Evolutionary conservation across 2,329 filamentous ascomycete species (phyloP).

Genomic region (Massarina eburnea): DNA sequence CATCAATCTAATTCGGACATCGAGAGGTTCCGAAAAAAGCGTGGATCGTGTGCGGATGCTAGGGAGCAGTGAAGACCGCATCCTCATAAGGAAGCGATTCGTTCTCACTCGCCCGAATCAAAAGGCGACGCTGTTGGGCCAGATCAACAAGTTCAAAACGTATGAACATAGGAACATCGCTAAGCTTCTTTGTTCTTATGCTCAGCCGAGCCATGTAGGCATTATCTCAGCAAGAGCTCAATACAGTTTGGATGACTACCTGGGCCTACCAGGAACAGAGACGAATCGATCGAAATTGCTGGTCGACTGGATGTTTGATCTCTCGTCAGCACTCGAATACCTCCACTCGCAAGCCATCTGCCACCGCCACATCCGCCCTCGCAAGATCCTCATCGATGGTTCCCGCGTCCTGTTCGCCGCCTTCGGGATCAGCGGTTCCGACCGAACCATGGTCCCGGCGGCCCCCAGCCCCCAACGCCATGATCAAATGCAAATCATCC

Average conservation of each 20-base stretch:
- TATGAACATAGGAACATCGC: slow-evolving; percentile 44
- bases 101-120: slow-evolving; percentile 38
- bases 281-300: slow-evolving; percentile 36
- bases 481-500: slow-evolving; percentile 32
- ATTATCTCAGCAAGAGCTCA: slow-evolving; percentile 38
- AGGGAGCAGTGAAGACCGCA: slow-evolving; percentile 35
- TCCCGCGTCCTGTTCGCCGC: slow-evolving; percentile 37
- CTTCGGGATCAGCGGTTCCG: slow-evolving; percentile 38
- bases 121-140: slow-evolving; percentile 38
- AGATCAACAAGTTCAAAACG: slow-evolving; percentile 42
- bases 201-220: slow-evolving; percentile 40
- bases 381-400: slow-evolving; percentile 43
- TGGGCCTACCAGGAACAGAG: slow-evolving; percentile 32
- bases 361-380: slow-evolving; percentile 41
- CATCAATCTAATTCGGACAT: slow-evolving; percentile 31
- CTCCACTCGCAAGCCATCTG: slow-evolving; percentile 41
- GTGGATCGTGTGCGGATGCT: slow-evolving; percentile 40
- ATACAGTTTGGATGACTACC: slow-evolving; percentile 42
- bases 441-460: slow-evolving; percentile 32
- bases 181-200: slow-evolving; percentile 42
- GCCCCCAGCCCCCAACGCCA: slow-evolving; percentile 28
- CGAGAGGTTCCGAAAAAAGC: slow-evolving; percentile 38
- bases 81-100: slow-evolving; percentile 42
- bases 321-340: slow-evolving; percentile 42
- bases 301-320: slow-evolving; percentile 45